A percentile compares a stretch with the other conserved stretches of the same genome.
phyloP scores from a whole-genome alignment of 1,284 basidiomycete genomes.

The Pyrrhoderma noxium region DNA sequence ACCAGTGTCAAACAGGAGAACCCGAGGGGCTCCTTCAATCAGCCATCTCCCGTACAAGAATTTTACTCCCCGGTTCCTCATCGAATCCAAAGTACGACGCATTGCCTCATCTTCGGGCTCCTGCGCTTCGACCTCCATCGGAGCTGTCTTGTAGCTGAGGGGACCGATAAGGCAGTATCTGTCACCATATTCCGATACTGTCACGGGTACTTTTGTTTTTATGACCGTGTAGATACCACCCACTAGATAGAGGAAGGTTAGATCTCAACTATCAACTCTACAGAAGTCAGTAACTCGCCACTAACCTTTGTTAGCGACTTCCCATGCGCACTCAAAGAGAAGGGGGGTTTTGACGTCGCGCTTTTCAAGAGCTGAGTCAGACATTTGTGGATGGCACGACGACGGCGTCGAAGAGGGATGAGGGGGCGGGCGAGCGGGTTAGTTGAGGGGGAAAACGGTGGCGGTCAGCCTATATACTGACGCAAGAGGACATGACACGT shows the following conservation, averaged over 20 bases:
- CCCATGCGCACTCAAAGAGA: constrained; percentile 90
- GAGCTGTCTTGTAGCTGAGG: constrained; percentile 94
- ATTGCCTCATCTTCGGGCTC: constrained; percentile 76
- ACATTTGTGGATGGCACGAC: constrained; percentile 8
- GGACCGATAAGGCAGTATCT: constrained; percentile 92
- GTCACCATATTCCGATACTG: constrained; percentile 87
- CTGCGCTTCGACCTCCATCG: constrained; percentile 95
- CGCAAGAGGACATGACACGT: too few species aligned
- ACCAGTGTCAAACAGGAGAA: constrained; percentile 93
- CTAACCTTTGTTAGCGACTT: constrained; percentile 81
- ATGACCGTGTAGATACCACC: constrained; percentile 99
- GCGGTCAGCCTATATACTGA: background rate
- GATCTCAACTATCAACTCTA: background rate
- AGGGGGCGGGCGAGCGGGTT: background rate
- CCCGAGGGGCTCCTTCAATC: constrained; percentile 91
- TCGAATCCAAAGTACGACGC: constrained; percentile 60
- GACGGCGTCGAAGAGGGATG: constrained; percentile 1
- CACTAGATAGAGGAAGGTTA: too few species aligned
- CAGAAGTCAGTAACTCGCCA: too few species aligned
- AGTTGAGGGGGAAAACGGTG: background rate
- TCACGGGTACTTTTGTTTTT: constrained; percentile 98
- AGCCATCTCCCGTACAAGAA: constrained; percentile 95
- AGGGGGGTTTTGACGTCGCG: constrained; percentile 75
- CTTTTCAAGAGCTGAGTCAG: constrained; percentile 25
- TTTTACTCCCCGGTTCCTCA: constrained; percentile 89